Evolutionary conservation across 148 eudicot genomes (phyloP).

Genomic region (Dianthus caryophyllus): DNA sequence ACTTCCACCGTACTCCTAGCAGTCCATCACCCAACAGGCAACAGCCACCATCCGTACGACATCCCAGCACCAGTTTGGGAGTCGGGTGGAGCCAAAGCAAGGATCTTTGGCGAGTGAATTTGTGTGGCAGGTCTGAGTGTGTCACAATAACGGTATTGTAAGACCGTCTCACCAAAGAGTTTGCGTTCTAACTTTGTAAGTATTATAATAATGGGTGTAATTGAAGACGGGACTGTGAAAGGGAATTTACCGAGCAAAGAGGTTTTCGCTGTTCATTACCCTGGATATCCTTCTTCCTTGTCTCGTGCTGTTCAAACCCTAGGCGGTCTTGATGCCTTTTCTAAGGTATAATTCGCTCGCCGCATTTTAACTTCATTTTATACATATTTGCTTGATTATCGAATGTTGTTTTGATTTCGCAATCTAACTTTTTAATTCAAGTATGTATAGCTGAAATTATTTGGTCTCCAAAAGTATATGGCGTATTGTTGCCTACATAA

Average conservation of each 20-base stretch:
- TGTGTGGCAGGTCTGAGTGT: too few relatives aligned
- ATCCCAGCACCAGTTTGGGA: too few relatives aligned
- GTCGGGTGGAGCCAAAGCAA: too few relatives aligned
- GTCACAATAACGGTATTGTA: too few relatives aligned
- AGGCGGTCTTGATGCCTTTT: conserved; percentile 66
- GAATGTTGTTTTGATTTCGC: not conserved
- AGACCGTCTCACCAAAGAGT: too few relatives aligned
- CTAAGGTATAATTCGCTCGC: conserved; percentile 44
- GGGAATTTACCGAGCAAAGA: conserved; percentile 55
- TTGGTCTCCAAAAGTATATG: too few relatives aligned
- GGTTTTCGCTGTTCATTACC: conserved; percentile 74
- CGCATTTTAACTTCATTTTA: not conserved
- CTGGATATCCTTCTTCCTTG: conserved; percentile 81
- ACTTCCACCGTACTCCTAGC: too few relatives aligned
- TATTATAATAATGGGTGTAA: conserved; percentile 55
- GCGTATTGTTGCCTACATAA: too few relatives aligned
- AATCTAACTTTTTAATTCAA: not conserved
- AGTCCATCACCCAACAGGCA: too few relatives aligned
- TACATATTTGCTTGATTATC: not conserved
- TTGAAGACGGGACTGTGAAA: conserved; percentile 59
- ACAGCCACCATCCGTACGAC: too few relatives aligned
- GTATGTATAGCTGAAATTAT: not conserved
- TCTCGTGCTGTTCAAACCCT: conserved; percentile 76
- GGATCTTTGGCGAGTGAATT: too few relatives aligned
- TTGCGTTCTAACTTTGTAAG: too few relatives aligned